A percentile compares a stretch with the other conserved stretches of the same genome.
These are phyloP conservation scores for Skeletonema marinoi DNA, from an alignment of 108 stramenopile genomes.

Conservation along the genomic window DNA sequence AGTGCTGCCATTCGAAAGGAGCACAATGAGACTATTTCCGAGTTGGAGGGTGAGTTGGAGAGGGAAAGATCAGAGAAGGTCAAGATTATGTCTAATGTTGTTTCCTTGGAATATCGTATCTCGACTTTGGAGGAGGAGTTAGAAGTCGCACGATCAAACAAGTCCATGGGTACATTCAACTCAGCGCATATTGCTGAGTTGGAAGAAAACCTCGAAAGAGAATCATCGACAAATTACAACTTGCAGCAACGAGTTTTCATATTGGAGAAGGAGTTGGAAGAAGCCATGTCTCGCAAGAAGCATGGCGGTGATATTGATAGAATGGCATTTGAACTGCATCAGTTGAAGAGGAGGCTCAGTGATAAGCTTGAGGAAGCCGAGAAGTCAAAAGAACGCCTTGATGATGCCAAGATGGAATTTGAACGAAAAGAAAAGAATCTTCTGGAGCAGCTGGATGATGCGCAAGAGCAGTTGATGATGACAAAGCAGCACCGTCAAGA, in stretches of 20 bases:
- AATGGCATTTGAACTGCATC: slow-evolving; percentile 9
- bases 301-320: background rate
- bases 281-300: background rate
- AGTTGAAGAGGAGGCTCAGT: slow-evolving; percentile 3
- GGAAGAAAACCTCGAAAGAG: background rate
- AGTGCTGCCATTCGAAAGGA: slow-evolving; percentile 31
- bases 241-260: background rate
- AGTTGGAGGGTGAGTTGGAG: slow-evolving; percentile 32
- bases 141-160: slow-evolving; percentile 7
- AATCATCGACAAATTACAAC: background rate
- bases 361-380: slow-evolving; percentile 11
- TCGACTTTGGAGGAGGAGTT: slow-evolving; percentile 30
- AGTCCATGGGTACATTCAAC: background rate
- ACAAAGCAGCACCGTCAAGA: slow-evolving; percentile 17
- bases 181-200: background rate
- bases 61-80: slow-evolving; percentile 21
- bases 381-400: slow-evolving; percentile 8
- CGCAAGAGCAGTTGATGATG: background rate
- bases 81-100: slow-evolving; percentile 22
- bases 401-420: slow-evolving; percentile 14
- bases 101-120: slow-evolving; percentile 30
- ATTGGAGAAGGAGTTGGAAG: background rate
- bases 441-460: slow-evolving; percentile 7
- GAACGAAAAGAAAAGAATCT: slow-evolving; percentile 2
- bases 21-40: slow-evolving; percentile 29